Conservation (phyloP, 768 basidiomycete genomes). For the Rhizopogon vulgaris region DNA sequence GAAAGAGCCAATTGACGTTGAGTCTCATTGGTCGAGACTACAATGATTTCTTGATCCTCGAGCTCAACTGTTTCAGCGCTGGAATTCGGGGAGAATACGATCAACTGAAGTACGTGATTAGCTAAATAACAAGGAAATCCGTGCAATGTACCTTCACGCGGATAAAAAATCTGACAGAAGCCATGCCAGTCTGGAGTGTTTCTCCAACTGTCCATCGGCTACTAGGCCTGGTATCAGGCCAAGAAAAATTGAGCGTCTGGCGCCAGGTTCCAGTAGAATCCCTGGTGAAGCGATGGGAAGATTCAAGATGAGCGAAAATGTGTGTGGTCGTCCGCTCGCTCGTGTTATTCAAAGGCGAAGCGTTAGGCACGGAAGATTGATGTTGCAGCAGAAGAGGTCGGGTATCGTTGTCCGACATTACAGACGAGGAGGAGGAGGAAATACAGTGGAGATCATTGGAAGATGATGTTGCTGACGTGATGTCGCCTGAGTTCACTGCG, state of each 20-base stretch:
- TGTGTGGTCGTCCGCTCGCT: slow-evolving; percentile 34
- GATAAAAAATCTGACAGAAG: slow-evolving; percentile 63
- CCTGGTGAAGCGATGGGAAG: slow-evolving; percentile 49
- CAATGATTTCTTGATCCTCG: slow-evolving; percentile 55
- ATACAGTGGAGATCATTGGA: slow-evolving; percentile 15
- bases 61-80: slow-evolving; percentile 63
- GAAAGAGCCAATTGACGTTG: slow-evolving; percentile 61
- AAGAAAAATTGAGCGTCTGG: slow-evolving; percentile 63
- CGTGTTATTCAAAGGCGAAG: slow-evolving; percentile 4
- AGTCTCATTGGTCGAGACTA: slow-evolving; percentile 65
- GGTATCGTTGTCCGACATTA: slow-evolving; percentile 19
- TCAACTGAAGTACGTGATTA: slow-evolving; percentile 29
- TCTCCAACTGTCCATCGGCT: slow-evolving; percentile 79
- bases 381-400: slow-evolving; percentile 18
- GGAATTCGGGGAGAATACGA: slow-evolving; percentile 39
- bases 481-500: slow-evolving; percentile 23
- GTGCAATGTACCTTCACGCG: slow-evolving; percentile 51
- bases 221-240: slow-evolving; percentile 63
- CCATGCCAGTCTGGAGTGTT: slow-evolving; percentile 60
- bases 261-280: slow-evolving; percentile 55
- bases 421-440: slow-evolving; percentile 17
- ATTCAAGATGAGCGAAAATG: slow-evolving; percentile 52
- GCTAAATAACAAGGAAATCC: slow-evolving; percentile 4
- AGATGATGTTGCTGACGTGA: slow-evolving; percentile 8
- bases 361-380: slow-evolving; percentile 8